Evolutionary conservation across 257 asterid genomes (phyloP), one percentile per base, ranked within the genome.

Genomic region (Solanum piurae): DNA sequence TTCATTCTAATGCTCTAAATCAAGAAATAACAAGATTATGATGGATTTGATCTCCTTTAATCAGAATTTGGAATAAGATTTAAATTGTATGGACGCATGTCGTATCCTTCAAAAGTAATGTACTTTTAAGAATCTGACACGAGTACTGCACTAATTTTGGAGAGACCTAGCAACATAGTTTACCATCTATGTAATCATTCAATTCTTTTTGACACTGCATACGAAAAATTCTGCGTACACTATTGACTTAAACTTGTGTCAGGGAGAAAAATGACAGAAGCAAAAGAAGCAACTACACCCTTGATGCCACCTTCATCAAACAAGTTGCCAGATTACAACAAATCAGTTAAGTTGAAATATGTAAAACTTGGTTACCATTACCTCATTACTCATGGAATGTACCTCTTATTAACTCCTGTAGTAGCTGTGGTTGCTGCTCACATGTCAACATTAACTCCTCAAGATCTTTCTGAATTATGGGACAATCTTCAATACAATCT

Each of bases 351-450:
- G 87, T 74, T 91, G 62, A 91, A 91, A 71, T 91, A 91, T 86
- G 92, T 91, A 7, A 89, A 89, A 18, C 92, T 91, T 62, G 92
- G 92, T 9, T 91, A 89, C 76, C 90, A 89, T 73, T 89, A 91
- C 85, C 91, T 91, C 25, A 89, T 89, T 55, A 86, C 92, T 44
- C 92, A 91, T 89, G 91, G 88, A 86, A 89, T 87, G 90, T 91
- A 89, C 62, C 90, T 91, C 62, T 86, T 91, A 49, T 16, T 89
- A 21, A 58, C 86, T 64, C 92, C 92, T 11, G 23, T 87, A 12
- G 14, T 91, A 40, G 87, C 76, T 79, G 49, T 89, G 46, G 34
- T 91, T 86, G 91, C 83, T 27, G 91, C 90, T 33, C 92, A 91
- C 58, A 85, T 91, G 80, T 91, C 92, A 84, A 91, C 91, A 49